Evolutionary conservation across 148 eudicot species (phyloP), one percentile per base, ranked within the genome.

Genomic region (Diospyros lotus): DNA sequence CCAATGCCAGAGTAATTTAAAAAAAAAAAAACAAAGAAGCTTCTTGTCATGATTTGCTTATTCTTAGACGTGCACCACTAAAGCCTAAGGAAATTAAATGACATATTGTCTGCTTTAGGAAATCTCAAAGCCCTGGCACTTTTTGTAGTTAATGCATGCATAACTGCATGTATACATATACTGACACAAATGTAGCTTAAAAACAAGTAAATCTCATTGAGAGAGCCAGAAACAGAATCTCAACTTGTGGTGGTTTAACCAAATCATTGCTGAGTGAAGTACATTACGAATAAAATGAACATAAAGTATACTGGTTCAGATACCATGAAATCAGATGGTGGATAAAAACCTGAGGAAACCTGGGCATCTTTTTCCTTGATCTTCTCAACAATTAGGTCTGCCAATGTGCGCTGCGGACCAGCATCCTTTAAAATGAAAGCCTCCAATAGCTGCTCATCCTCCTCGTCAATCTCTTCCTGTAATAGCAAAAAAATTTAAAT

Each of bases 401-500:
- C 97, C 63, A 95, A 86, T 3, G 97, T 90, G 50, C 82, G 87
- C 61, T 89, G 91, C 4, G 82, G 93, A 44, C 84, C 89, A 8
- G 78, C 81, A 73, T 86, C 85, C 77, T 80, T 90, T 0, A 88
- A 89, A 45, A 87, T 76, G 76, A 95, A 92, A n/a, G 94, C 87
- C 52, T 95, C 97, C 69, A 95, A 78, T 82, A 95, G 80, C 79
- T 80, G 84, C 79, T 89, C 97, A 55, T 90, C 98, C 10, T 88
- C 96, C 82, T 95, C 96, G 71, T 95, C 79, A 52, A 89, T 80
- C 71, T 89, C 83, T 45, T 87, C 91, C 90, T 89, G 69, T 68
- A 7, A 64, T 55, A 56, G 12, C 41, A 44, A 5, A 28, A 14
- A 71, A 66, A 0, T 45, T 11, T 1, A 39, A 69, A 9, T 6